Evolutionary conservation across 495 filamentous ascomycete genomes (phyloP), one percentile per base, ranked within the genome.

Genomic region (Acidomyces sp.): DNA sequence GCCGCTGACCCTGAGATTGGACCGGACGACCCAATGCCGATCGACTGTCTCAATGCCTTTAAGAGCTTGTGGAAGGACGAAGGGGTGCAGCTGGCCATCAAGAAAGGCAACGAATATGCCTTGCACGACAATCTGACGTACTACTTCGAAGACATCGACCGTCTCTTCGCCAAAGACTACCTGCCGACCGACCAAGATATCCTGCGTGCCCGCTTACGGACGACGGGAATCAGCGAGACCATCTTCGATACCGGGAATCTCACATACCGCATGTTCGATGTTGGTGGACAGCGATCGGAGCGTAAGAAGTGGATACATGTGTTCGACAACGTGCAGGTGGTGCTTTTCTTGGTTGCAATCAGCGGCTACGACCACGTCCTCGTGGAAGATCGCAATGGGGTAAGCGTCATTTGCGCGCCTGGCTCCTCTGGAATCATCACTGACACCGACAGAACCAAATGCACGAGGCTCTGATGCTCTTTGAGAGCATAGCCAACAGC

Each of bases 251-350:
- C 96, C 17, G 87, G 88, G 20, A 76, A 87, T 48, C 75, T 96
- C 59, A 95, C 88, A 49, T 97, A 95, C 61, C 78, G 86, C 37
- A 97, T 97, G 90, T 95, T 96, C 66, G 90, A 97, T 55, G 90
- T 97, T 43, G 90, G 90, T 52, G 90, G 90, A 37, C 90, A 97
- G 61, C 69, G 90, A 50, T 96, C 92, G 17, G 90, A 97, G 53
- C 80, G 90, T 37, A 97, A 97, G 72, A 97, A 97, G 63, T 97
- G 90, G 90, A 95, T 97, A 49, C 90, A 97, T 57, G 95, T 90
- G 63, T 97, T 97, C 59, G 90, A 97, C 55, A 93, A 93, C 53
- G 90, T 97, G 46, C 87, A 85, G 41, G 82, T 80, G 56, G 67
- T 97, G 26, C 69, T 97, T 32, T 97, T 97, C 63, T 73, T 97